Base-by-base conservation (phyloP, 2,329 filamentous ascomycete species). In the Aureobasidium vineae region DNA sequence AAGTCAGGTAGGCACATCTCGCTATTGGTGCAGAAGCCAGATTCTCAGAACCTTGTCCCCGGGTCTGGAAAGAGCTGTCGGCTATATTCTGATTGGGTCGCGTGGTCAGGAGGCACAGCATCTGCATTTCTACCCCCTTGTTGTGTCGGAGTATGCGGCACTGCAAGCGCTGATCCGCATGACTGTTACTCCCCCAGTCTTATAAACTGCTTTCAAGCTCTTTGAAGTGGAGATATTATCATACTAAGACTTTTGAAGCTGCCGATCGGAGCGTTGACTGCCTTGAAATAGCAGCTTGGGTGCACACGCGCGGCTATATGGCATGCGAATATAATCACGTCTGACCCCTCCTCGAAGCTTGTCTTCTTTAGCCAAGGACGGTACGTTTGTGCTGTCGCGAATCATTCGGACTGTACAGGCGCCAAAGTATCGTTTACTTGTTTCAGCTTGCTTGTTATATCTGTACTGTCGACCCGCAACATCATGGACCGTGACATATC, bases 101-200 rank as follows among this genome's bases (percentile, higher is more conserved):
- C 19, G 41, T 28, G 53, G 26, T 60, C 38, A 31, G 3, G 38
- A n/a, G 36, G 40, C 40, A 60, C 56, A 40, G 45, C 40, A 47
- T 60, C 23, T 60, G 41, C 56, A 60, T 23, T n/a, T n/a, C 21
- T 1, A 6, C 31, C 31, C 10, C 36, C 47, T 41, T 63, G 45
- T 41, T 23, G 19, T 52, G 23, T 15, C 47, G 11, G 40, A 28
- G 33, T 21, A 16, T 63, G 28, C 57, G 57, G 57, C 57, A 40
- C n/a, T 21, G 43, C 57, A 61, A 61, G 57, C 57, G 57, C 57
- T 49, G 45, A 63, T 52, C 33, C n/a, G 36, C 60, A 49, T n/a
- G n/a, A 38, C 7, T 38, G 28, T 38, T 50, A 21, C 43, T 49
- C 16, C 23, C 31, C 38, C 4, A 2, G 43, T 36, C 41, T n/a